A percentile compares a stretch with the other conserved stretches of the same genome.
phyloP scores from a whole-genome alignment of 2,329 filamentous ascomycete species.

The Graphium sp. region DNA sequence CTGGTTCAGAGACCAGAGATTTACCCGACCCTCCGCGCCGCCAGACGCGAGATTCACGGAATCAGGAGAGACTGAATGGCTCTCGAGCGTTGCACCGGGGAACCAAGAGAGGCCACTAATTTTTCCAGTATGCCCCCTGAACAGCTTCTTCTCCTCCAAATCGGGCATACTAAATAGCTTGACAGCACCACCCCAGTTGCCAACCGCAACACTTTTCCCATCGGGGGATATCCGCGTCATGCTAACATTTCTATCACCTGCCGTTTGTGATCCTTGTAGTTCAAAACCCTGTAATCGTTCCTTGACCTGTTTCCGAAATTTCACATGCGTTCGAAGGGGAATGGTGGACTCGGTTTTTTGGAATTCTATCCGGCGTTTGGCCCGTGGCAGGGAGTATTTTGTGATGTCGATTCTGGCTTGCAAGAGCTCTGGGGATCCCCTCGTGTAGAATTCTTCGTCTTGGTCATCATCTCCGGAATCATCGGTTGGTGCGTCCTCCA shows the following conservation, averaged over 20 bases:
- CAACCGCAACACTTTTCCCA: constrained; percentile 68
- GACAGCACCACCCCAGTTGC: constrained; percentile 84
- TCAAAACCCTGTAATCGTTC: constrained; percentile 71
- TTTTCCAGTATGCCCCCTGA: constrained; percentile 76
- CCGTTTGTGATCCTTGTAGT: constrained; percentile 83
- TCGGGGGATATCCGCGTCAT: constrained; percentile 84
- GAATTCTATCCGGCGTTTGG: constrained; percentile 58
- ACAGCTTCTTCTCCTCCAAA: constrained; percentile 56
- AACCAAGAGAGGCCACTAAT: constrained; percentile 86
- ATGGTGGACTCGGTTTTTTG: constrained; percentile 73
- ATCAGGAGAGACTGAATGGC: constrained; percentile 52
- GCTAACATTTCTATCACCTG: constrained; percentile 77
- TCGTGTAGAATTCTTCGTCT: constrained; percentile 91
- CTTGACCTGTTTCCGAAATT: constrained; percentile 79
- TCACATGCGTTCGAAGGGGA: constrained; percentile 75
- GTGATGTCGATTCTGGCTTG: constrained; percentile 67
- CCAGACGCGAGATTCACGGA: constrained; percentile 78
- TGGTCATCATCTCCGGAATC: constrained; percentile 53
- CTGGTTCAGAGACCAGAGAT: constrained; percentile 78
- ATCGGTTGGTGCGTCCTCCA: constrained; percentile 38
- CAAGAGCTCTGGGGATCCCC: constrained; percentile 58
- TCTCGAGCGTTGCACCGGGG: constrained; percentile 61
- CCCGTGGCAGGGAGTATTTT: constrained; percentile 65
- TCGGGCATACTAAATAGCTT: constrained; percentile 74
- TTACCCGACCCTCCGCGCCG: constrained; percentile 72